These are phyloP conservation scores for Eragrostis curvula DNA, from an alignment of 176 grass and related monocot genomes.

Conservation along the genomic window DNA sequence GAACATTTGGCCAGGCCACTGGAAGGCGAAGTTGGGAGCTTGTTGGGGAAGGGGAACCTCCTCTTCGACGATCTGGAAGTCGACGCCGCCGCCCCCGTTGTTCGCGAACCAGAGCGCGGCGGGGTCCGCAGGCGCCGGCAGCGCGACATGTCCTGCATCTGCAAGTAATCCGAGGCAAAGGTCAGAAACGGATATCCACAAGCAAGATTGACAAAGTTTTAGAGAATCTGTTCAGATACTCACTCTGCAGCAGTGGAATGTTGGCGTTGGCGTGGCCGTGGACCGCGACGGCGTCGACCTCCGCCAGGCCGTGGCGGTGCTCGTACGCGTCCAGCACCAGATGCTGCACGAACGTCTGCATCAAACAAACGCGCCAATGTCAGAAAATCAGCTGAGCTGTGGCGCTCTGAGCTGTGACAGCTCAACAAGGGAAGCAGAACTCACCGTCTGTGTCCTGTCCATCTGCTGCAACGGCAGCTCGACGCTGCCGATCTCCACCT, in stretches of 20 bases:
- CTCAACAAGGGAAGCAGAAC: background rate
- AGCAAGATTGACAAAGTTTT: background rate
- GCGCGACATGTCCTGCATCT: conserved; percentile 44
- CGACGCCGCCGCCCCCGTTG: conserved; percentile 34
- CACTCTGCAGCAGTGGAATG: conserved; percentile 64
- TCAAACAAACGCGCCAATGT: background rate
- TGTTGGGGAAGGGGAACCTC: conserved; percentile 21
- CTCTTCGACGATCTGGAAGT: conserved; percentile 28
- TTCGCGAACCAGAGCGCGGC: conserved; percentile 36
- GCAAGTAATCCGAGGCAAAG: background rate
- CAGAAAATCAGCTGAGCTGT: background rate
- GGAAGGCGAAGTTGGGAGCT: background rate
- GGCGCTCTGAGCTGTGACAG: background rate
- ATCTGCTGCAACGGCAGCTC: conserved; percentile 41
- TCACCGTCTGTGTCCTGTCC: conserved; percentile 22
- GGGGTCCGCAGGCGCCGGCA: conserved; percentile 2
- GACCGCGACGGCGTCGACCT: conserved; percentile 32
- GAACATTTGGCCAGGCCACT: conserved; percentile 34
- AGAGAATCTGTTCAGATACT: background rate
- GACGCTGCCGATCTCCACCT: conserved; percentile 19
- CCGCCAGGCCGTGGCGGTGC: conserved; percentile 43
- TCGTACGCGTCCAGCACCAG: conserved; percentile 52
- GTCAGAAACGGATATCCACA: conserved; percentile 21
- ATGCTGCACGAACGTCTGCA: conserved; percentile 45
- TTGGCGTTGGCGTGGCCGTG: conserved; percentile 26